These are phyloP conservation scores for Nannochloropsis granulata DNA, from an alignment of 108 stramenopile species.

Conservation along the genomic window DNA sequence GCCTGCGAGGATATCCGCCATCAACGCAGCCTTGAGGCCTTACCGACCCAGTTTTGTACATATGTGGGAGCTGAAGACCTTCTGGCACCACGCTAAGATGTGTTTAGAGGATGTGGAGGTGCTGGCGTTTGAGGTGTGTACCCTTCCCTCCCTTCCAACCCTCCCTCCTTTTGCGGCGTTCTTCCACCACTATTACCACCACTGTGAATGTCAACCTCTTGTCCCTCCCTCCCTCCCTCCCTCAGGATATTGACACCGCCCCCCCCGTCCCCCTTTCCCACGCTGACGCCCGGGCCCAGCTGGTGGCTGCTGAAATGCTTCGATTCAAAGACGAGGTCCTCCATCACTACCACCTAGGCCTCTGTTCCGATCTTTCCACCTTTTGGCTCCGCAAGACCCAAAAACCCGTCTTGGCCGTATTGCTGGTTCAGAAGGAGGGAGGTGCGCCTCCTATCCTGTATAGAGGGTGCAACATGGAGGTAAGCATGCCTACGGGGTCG, in stretches of 20 bases:
- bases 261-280: slow-evolving; percentile 53
- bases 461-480: slow-evolving; percentile 92
- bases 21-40: slow-evolving; percentile 72
- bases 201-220: background rate
- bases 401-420: slow-evolving; percentile 88
- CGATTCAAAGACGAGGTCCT: slow-evolving; percentile 52
- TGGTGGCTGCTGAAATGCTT: slow-evolving; percentile 75
- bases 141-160: background rate
- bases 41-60: slow-evolving; percentile 78
- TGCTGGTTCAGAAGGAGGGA: slow-evolving; percentile 54
- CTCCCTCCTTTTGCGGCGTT: background rate
- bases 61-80: slow-evolving; percentile 87
- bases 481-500: slow-evolving; percentile 86
- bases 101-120: slow-evolving; percentile 76
- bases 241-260: slow-evolving; percentile 58
- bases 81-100: slow-evolving; percentile 80
- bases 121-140: slow-evolving; percentile 55
- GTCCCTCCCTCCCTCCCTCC: background rate
- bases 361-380: slow-evolving; percentile 49
- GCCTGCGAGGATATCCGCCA: slow-evolving; percentile 75
- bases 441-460: slow-evolving; percentile 50
- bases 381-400: slow-evolving; percentile 93
- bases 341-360: background rate
- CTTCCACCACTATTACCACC: background rate
- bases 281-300: slow-evolving; percentile 14